These are phyloP conservation scores for Thielaviopsis punctulata DNA, from an alignment of 2,329 filamentous ascomycete genomes.

Conservation along the genomic window DNA sequence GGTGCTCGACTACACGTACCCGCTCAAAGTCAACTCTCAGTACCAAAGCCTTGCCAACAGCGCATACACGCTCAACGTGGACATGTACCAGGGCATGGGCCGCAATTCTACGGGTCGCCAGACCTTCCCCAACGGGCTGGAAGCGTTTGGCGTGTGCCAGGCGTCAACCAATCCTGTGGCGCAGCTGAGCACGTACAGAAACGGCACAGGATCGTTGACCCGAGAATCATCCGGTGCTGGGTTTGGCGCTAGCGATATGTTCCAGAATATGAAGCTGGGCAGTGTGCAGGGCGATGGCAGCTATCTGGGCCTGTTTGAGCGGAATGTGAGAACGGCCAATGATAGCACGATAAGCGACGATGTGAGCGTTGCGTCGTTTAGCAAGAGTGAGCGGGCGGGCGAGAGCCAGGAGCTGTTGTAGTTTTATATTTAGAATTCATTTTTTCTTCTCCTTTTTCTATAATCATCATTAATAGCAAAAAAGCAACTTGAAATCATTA, in stretches of 20 bases:
- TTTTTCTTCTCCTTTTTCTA: too few relatives aligned
- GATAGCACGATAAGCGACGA: conserved; percentile 26
- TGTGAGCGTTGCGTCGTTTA: background rate
- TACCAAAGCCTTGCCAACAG: conserved; percentile 8
- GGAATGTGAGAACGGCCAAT: conserved; percentile 38
- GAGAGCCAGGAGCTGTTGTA: background rate
- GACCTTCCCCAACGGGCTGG: conserved; percentile 41
- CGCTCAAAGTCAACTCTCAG: conserved; percentile 20
- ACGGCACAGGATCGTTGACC: conserved; percentile 40
- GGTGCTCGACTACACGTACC: conserved; percentile 28
- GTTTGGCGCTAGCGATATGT: conserved; percentile 36
- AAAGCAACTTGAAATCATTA: too few relatives aligned
- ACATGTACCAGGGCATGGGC: conserved; percentile 24
- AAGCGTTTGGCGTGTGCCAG: conserved; percentile 24
- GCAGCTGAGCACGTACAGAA: conserved; percentile 32
- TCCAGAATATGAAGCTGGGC: conserved; percentile 37
- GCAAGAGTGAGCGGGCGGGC: background rate
- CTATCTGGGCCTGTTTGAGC: conserved; percentile 32
- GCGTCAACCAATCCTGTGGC: conserved; percentile 16
- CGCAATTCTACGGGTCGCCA: conserved; percentile 22
- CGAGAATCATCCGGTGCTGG: conserved; percentile 26
- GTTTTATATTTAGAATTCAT: background rate
- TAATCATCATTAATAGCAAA: too few relatives aligned
- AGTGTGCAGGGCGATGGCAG: background rate
- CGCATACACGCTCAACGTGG: conserved; percentile 17